Evolutionary conservation across 305 asterid species (phyloP), one percentile per base, ranked within the genome.

Genomic region (Ruellia speciosa): DNA sequence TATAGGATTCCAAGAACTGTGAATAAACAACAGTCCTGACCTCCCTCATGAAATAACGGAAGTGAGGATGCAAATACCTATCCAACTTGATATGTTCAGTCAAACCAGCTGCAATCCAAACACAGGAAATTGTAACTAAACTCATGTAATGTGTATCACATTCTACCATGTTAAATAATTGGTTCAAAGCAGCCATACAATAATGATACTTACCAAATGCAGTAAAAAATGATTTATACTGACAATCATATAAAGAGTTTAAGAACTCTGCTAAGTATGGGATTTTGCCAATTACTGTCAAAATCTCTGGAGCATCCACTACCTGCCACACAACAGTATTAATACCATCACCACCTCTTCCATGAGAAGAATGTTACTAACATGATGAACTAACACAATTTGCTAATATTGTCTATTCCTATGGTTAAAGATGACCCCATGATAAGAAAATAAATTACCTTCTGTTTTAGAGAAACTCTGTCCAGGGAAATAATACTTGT

Each of bases 1-100:
- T 85, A 79, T 85, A 85, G 12, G 94, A 80, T 58, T 85, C 94
- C 64, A 85, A 67, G 81, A 82, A 85, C 73, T 85, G 94, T n/a
- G 94, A 82, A 51, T 85, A 85, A 43, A 85, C 83, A 50, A 85
- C 94, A 49, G 78, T 73, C 64, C 94, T 70, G 59, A 85, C 70
- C 77, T 85, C 94, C 73, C 94, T 78, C 94, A 85, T 85, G 70
- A 76, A 85, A 59, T 80, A 85, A 14, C 94, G 78, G 67, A 82
- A 85, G 71, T 85, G 94, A 0, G 86, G 86, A 37, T 77, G 88
- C 72, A 85, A 70, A 64, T 85, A 85, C 6, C 85, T 79, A 41
- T 85, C 92, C 76, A 85, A 64, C 68, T 81, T 82, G 28, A 85
- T 83, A 50, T 83, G 81, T 77, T 76, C 77, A 11, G 86, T 73